Conservation (phyloP, 2,329 filamentous ascomycete species). For the Rhynchosporium graminicola region DNA sequence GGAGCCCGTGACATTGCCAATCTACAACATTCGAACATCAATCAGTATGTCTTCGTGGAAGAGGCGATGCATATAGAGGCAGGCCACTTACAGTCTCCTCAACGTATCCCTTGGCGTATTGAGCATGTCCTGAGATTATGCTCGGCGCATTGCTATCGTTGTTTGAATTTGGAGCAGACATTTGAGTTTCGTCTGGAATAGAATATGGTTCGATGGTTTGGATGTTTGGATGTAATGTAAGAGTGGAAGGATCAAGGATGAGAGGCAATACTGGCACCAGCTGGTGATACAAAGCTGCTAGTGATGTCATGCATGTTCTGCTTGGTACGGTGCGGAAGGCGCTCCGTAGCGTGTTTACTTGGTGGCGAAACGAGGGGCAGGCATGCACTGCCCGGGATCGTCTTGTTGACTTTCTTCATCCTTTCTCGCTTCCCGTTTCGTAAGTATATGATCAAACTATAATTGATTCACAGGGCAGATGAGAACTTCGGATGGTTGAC, state of each 20-base stretch:
- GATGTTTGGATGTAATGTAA: not conserved
- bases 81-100: conserved; percentile 46
- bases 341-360: not conserved
- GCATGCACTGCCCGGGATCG: not conserved
- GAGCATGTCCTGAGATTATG: conserved; percentile 63
- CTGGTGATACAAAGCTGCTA: too few species aligned
- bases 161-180: conserved; percentile 20
- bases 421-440: too few species aligned
- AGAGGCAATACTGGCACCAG: not conserved
- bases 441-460: too few species aligned
- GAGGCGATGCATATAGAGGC: not conserved
- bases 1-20: conserved; percentile 60
- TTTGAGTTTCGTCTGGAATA: conserved; percentile 9
- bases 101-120: conserved; percentile 68
- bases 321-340: not conserved
- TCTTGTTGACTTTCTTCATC: too few species aligned
- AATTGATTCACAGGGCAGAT: too few species aligned
- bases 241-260: not conserved
- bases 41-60: not conserved
- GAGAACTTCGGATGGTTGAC: too few species aligned
- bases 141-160: conserved; percentile 46
- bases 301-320: conserved; percentile 6
- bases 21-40: not conserved
- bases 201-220: not conserved
- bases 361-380: not conserved